Evolutionary conservation across 2,329 filamentous ascomycete species (phyloP).

Genomic region (Penicillium sp.): DNA sequence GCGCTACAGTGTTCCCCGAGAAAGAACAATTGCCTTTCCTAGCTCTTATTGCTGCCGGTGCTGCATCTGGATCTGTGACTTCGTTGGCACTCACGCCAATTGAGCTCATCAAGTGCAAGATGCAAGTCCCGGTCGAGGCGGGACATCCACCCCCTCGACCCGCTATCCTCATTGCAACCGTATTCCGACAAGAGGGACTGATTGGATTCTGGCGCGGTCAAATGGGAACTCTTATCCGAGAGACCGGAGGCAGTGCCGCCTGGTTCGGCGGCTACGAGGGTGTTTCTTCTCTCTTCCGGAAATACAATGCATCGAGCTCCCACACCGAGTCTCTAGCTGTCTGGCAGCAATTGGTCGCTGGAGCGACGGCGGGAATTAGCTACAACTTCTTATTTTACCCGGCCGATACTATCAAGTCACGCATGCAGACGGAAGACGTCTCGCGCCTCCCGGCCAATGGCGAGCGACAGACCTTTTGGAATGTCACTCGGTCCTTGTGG

Average conservation of each 20-base stretch:
- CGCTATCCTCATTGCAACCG: constrained; percentile 68
- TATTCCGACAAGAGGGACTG: constrained; percentile 80
- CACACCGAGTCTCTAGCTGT: constrained; percentile 62
- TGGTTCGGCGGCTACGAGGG: constrained; percentile 95
- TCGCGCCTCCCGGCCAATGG: constrained; percentile 40
- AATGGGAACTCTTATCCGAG: constrained; percentile 85
- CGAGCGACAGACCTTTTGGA: constrained; percentile 65
- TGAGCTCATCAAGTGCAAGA: constrained; percentile 97
- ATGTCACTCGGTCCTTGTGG: constrained; percentile 74
- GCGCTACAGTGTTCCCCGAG: constrained; percentile 59
- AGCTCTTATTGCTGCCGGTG: constrained; percentile 75
- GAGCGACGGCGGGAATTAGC: constrained; percentile 81
- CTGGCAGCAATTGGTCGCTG: constrained; percentile 83
- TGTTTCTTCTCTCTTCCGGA: constrained; percentile 67
- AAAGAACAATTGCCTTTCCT: constrained; percentile 66
- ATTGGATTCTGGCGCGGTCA: constrained; percentile 94
- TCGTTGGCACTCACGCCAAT: constrained; percentile 90
- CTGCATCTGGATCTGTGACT: constrained; percentile 82
- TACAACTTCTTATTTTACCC: constrained; percentile 99
- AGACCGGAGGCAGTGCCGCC: constrained; percentile 87
- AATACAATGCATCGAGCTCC: constrained; percentile 30
- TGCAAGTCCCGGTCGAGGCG: constrained; percentile 68
- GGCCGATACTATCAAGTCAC: constrained; percentile 93
- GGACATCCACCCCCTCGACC: constrained; percentile 57
- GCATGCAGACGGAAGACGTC: constrained; percentile 87